Percentiles rank a stretch among this genome's conserved stretches.
Conservation (phyloP, 768 basidiomycete species). For the Russula sp. region DNA sequence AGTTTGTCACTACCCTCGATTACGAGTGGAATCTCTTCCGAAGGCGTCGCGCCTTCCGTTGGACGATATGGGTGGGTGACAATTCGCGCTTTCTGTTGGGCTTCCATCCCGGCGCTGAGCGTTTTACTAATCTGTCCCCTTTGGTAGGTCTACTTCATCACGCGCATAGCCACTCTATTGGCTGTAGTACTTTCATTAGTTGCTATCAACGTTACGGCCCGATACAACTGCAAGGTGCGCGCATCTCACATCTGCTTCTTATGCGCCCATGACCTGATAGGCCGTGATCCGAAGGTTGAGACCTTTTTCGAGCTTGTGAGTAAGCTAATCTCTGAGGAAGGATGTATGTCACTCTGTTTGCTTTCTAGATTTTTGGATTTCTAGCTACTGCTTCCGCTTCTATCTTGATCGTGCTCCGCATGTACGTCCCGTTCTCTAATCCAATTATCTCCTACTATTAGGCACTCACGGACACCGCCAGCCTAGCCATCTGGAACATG, state of each 20-base stretch:
- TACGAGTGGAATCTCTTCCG: neutral
- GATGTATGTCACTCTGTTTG: neutral
- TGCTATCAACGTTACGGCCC: neutral
- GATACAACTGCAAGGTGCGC: neutral
- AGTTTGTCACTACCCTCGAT: neutral
- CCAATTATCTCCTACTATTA: too few relatives aligned
- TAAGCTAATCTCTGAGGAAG: neutral
- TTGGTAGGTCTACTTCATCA: neutral
- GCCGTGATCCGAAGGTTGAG: neutral
- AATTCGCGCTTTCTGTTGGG: neutral
- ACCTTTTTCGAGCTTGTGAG: neutral
- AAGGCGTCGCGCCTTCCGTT: neutral
- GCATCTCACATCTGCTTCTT: neutral
- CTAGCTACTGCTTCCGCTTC: neutral
- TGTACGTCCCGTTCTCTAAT: neutral
- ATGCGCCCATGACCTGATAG: neutral
- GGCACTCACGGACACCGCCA: neutral
- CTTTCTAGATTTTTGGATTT: neutral
- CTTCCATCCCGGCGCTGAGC: neutral
- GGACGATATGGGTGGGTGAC: neutral
- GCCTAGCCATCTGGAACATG: constrained; percentile 2
- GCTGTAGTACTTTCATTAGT: neutral
- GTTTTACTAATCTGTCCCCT: too few relatives aligned
- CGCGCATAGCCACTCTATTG: neutral
- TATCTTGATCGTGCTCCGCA: neutral